phyloP scores from a whole-genome alignment of 2,329 filamentous ascomycete genomes.

The Xylariaceae sp. region DNA sequence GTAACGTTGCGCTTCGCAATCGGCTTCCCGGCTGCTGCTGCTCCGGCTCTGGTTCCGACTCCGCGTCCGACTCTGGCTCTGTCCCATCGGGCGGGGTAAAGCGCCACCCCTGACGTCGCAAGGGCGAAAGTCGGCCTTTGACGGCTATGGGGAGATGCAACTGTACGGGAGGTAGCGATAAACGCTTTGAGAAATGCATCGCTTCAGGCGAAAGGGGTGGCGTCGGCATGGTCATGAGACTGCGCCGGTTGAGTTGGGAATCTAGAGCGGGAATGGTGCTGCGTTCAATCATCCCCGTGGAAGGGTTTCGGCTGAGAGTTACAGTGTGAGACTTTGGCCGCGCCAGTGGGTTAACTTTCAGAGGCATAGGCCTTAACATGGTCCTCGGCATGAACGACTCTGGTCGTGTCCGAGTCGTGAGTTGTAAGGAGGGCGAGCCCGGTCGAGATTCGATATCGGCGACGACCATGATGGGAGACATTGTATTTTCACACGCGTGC shows the following conservation, averaged over 20 bases:
- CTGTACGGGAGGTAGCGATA: constrained; percentile 17
- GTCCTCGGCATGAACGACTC: constrained; percentile 13
- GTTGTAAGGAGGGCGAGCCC: constrained; percentile 10
- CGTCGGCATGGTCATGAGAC: constrained; percentile 22
- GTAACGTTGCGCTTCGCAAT: constrained; percentile 13
- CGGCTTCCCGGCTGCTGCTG: constrained; percentile 1
- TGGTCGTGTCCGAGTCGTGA: constrained; percentile 8
- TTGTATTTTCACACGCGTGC: constrained; percentile 15
- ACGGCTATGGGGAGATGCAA: constrained; percentile 1
- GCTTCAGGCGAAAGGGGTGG: constrained; percentile 18
- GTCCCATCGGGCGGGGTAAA: constrained; percentile 1
- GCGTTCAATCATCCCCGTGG: constrained; percentile 23
- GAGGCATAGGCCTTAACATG: constrained; percentile 16
- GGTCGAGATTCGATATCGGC: constrained; percentile 20
- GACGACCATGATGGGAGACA: constrained; percentile 29
- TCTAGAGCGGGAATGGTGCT: constrained; percentile 12
- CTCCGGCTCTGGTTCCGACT: not conserved
- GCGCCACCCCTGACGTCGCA: constrained; percentile 13
- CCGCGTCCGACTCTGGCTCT: constrained; percentile 1
- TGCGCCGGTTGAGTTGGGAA: constrained; percentile 18
- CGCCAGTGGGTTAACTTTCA: constrained; percentile 20
- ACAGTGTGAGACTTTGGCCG: constrained; percentile 23
- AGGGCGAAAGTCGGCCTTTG: constrained; percentile 2
- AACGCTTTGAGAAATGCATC: constrained; percentile 8
- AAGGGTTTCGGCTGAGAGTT: constrained; percentile 25